Base-by-base conservation (phyloP, 495 filamentous ascomycete genomes). In the Elasticomyces elasticus region DNA sequence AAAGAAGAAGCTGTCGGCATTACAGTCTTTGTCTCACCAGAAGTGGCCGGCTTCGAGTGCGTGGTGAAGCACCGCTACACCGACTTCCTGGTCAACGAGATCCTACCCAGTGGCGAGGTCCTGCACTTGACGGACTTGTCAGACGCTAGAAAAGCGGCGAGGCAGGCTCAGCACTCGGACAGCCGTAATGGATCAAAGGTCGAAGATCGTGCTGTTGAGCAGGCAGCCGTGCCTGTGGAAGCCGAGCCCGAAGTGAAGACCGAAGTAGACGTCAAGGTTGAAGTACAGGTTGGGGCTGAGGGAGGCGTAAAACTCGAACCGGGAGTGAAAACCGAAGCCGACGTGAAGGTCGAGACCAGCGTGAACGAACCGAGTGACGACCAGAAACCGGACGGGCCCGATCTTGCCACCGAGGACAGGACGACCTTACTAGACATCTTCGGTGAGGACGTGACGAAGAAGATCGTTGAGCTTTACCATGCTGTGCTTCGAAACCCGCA, bases 1-100 rank as follows among this genome's bases (percentile, higher is more conserved):
- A 60, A 61, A 23, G 61, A 58, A 33, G 64, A 69, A 33, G 64
- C 52, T 41, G 67, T 63, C 0, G 66, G 67, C 5, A 68, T 71
- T 35, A 62, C 59, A 7, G 61, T 56, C 30, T 68, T 62, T 50
- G 62, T 68, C n/a, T 51, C 54, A 26, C 59, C 62, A 43, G 52
- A 65, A 15, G 47, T 56, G 42, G 38, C 59, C 6, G 61, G 68
- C 6, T 68, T 69, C 45, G 27, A 40, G 2, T 68, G 68, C 23
- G 56, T 62, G 1, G 45, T 69, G 33, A 71, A 71, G 60, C 62
- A 64, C 46, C 58, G 88, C 60, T 98, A 89, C 69, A 94, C 90
- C 13, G 92, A 98, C 66, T 98, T 98, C 67, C 71, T 91, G 45
- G 92, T 98, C 52, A 88, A 95, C 66, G 92, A 98, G 71, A 92